These are phyloP conservation scores for Boletus sp. DNA, from an alignment of 1,284 basidiomycete genomes.

Conservation along the genomic window DNA sequence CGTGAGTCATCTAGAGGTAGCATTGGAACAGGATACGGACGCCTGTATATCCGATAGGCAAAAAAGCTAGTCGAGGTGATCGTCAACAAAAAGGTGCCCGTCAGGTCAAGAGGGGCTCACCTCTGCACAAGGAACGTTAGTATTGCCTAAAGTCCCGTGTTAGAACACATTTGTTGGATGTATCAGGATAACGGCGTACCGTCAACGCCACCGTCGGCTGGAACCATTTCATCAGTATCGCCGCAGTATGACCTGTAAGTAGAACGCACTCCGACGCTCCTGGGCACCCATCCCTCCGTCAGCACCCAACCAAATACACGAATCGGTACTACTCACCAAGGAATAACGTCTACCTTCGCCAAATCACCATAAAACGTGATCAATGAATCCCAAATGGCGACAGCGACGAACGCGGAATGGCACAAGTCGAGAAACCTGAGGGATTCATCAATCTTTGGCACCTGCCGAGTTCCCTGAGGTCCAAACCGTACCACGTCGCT, in stretches of 20 bases:
- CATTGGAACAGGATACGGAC: conserved; percentile 9
- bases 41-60: conserved; percentile 24
- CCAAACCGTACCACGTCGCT: conserved; percentile 18
- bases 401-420: conserved; percentile 22
- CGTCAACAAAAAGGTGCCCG: not conserved
- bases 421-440: conserved; percentile 19
- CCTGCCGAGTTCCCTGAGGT: not conserved
- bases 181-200: conserved; percentile 6
- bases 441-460: not conserved
- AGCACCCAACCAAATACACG: not conserved
- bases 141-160: conserved; percentile 16
- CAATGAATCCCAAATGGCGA: conserved; percentile 27
- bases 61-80: conserved; percentile 20
- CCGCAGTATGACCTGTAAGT: not conserved
- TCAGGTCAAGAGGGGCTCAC: not conserved
- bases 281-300: not conserved
- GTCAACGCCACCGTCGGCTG: conserved; percentile 22
- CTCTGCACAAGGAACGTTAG: conserved; percentile 27
- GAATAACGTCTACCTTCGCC: conserved; percentile 10
- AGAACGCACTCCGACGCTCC: conserved; percentile 27
- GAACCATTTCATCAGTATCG: not conserved
- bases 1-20: not conserved
- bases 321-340: conserved; percentile 20
- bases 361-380: conserved; percentile 20
- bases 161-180: not conserved